These are phyloP conservation scores for Aspergillus eucalypticola DNA, from an alignment of 2,329 filamentous ascomycete genomes.

Conservation along the genomic window DNA sequence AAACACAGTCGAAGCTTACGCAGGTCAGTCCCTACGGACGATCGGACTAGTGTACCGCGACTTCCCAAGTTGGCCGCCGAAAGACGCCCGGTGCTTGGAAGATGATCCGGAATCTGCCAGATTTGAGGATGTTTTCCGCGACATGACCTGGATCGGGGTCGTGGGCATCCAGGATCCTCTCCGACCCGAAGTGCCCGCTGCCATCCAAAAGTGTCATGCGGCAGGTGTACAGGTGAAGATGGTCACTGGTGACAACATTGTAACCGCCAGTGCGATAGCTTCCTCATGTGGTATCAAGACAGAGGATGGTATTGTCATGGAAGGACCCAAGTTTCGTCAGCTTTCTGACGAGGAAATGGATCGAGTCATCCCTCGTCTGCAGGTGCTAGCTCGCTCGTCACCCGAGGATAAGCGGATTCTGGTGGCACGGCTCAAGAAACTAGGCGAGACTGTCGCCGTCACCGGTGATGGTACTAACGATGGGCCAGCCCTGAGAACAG, in stretches of 20 bases:
- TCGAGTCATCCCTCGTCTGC: constrained; percentile 58
- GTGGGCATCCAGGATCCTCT: constrained; percentile 76
- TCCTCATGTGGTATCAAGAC: constrained; percentile 69
- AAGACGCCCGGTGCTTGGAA: constrained; percentile 55
- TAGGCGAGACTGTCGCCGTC: constrained; percentile 62
- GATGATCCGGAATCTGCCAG: constrained; percentile 64
- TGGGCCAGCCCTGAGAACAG: constrained; percentile 64
- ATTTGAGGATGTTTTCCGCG: constrained; percentile 67
- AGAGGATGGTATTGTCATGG: constrained; percentile 63
- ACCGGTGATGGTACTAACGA: constrained; percentile 70
- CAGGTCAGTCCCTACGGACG: constrained; percentile 65
- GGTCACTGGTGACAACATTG: constrained; percentile 71
- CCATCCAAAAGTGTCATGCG: constrained; percentile 65
- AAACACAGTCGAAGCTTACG: constrained; percentile 45
- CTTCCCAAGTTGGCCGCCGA: constrained; percentile 68
- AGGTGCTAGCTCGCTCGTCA: constrained; percentile 66
- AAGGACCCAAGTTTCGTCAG: constrained; percentile 67
- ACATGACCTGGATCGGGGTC: constrained; percentile 72
- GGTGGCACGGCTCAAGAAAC: constrained; percentile 61
- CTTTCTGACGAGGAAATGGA: constrained; percentile 62
- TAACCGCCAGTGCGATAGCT: constrained; percentile 72
- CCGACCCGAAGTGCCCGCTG: constrained; percentile 65
- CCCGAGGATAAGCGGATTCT: constrained; percentile 68
- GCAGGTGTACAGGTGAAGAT: constrained; percentile 73
- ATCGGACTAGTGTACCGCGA: constrained; percentile 75